A percentile compares a stretch with the other conserved stretches of the same genome.
Conservation (phyloP, 2,329 filamentous ascomycete genomes). For the Aspergillus flavus region DNA sequence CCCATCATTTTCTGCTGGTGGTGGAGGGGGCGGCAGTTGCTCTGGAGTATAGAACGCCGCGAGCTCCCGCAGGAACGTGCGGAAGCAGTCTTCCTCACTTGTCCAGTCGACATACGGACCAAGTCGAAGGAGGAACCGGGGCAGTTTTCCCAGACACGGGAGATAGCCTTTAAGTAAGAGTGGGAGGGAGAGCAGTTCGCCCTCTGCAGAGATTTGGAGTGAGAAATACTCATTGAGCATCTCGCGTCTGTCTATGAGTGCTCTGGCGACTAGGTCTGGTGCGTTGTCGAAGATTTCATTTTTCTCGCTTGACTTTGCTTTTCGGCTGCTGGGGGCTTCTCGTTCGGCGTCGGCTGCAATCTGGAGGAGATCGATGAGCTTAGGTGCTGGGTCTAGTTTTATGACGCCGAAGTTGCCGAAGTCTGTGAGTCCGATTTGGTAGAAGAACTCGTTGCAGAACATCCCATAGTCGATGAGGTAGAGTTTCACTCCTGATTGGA, state of each 20-base stretch:
- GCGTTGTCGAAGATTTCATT: slow-evolving; percentile 67
- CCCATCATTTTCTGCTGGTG: slow-evolving; percentile 4
- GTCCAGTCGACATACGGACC: slow-evolving; percentile 88
- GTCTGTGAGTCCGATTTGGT: slow-evolving; percentile 90
- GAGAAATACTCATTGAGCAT: slow-evolving; percentile 95
- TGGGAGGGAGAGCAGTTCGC: slow-evolving; percentile 77
- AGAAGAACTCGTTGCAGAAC: slow-evolving; percentile 85
- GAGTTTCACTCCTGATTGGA: slow-evolving; percentile 89
- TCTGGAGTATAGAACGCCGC: slow-evolving; percentile 92
- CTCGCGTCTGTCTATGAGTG: slow-evolving; percentile 74
- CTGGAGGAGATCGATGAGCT: slow-evolving; percentile 68
- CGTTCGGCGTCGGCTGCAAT: slow-evolving; percentile 75
- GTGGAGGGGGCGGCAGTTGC: slow-evolving; percentile 62
- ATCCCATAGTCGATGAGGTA: slow-evolving; percentile 93
- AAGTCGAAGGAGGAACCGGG: slow-evolving; percentile 81
- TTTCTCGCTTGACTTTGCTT: slow-evolving; percentile 32
- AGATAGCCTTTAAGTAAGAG: slow-evolving; percentile 87
- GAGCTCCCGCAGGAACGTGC: slow-evolving; percentile 80
- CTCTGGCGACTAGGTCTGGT: slow-evolving; percentile 64
- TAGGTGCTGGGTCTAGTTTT: slow-evolving; percentile 74
- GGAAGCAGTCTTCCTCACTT: slow-evolving; percentile 82
- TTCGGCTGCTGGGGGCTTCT: slow-evolving; percentile 23
- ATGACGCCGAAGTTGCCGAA: slow-evolving; percentile 94
- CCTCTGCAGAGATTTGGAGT: slow-evolving; percentile 75
- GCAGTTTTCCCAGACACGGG: slow-evolving; percentile 82